phyloP scores from a whole-genome alignment of 345 rosid species.

The Dovyalis caffra region DNA sequence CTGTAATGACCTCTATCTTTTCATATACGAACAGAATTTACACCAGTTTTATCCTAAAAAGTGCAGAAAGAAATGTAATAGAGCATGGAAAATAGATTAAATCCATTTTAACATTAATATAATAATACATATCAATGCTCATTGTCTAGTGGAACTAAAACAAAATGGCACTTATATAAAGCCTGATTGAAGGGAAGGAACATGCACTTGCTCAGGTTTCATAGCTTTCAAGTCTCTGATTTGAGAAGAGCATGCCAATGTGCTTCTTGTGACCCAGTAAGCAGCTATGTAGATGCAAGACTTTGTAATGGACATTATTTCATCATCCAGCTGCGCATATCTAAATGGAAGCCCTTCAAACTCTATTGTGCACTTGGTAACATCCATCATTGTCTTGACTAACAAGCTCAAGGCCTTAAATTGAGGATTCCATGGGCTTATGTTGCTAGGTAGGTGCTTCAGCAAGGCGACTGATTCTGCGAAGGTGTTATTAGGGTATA shows the following conservation, averaged over 20 bases:
- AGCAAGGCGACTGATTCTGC: conserved; percentile 59
- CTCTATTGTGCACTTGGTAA: conserved; percentile 52
- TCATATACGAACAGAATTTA: background rate
- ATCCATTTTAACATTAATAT: background rate
- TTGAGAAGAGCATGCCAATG: conserved; percentile 55
- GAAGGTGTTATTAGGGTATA: conserved; percentile 41
- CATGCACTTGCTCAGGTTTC: conserved; percentile 60
- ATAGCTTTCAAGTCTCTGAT: conserved; percentile 42
- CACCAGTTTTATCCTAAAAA: background rate
- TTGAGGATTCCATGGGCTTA: conserved; percentile 43
- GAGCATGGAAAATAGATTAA: too few species aligned
- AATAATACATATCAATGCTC: background rate
- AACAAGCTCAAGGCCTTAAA: conserved; percentile 51
- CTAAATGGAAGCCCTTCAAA: conserved; percentile 50
- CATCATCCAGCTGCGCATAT: conserved; percentile 39
- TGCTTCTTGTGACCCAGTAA: conserved; percentile 62
- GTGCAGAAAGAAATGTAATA: background rate
- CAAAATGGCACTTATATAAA: conserved; percentile 10
- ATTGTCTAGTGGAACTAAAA: background rate
- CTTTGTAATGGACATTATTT: conserved; percentile 40
- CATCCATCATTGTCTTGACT: conserved; percentile 48
- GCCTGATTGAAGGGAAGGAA: conserved; percentile 36
- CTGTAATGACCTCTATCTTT: background rate
- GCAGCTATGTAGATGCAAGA: conserved; percentile 50
- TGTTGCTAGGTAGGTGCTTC: conserved; percentile 46